A percentile compares a stretch with the other conserved stretches of the same genome.
Conservation (phyloP, 345 rosid species). For the Firmiana major region DNA sequence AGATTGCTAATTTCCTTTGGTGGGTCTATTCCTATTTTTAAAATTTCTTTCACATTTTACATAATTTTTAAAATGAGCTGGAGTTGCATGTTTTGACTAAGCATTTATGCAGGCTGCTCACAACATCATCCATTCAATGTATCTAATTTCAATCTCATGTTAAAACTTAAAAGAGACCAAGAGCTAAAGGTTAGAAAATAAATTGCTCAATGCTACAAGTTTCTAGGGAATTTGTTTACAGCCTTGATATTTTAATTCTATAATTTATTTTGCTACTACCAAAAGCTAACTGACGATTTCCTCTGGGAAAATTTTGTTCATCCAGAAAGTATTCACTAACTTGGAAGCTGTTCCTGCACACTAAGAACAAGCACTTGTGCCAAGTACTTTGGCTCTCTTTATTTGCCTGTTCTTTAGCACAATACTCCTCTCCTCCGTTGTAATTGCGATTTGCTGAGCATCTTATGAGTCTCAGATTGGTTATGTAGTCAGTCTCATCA, state of each 20-base stretch:
- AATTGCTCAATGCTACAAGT: background rate
- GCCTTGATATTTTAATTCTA: background rate
- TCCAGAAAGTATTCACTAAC: background rate
- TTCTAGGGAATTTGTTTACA: background rate
- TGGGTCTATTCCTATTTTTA: background rate
- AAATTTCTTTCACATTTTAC: background rate
- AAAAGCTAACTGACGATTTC: background rate
- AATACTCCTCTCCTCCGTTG: background rate
- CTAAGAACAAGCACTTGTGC: background rate
- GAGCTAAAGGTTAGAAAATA: slow-evolving; percentile 5
- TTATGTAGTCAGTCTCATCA: slow-evolving; percentile 6
- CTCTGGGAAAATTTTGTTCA: background rate
- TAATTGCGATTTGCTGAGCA: background rate
- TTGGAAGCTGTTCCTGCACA: background rate
- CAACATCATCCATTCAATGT: slow-evolving; percentile 2
- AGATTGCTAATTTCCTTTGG: background rate
- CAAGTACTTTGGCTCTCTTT: slow-evolving; percentile 9
- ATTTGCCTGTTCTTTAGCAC: background rate
- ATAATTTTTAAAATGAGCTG: background rate
- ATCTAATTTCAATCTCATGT: background rate
- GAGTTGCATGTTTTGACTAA: slow-evolving; percentile 6
- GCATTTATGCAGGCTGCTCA: background rate
- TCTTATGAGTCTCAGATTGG: background rate
- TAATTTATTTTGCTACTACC: background rate
- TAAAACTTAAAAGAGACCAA: background rate